Evolutionary conservation across 2,329 filamentous ascomycete genomes (phyloP).

Genomic region (Eurotiales sp.): DNA sequence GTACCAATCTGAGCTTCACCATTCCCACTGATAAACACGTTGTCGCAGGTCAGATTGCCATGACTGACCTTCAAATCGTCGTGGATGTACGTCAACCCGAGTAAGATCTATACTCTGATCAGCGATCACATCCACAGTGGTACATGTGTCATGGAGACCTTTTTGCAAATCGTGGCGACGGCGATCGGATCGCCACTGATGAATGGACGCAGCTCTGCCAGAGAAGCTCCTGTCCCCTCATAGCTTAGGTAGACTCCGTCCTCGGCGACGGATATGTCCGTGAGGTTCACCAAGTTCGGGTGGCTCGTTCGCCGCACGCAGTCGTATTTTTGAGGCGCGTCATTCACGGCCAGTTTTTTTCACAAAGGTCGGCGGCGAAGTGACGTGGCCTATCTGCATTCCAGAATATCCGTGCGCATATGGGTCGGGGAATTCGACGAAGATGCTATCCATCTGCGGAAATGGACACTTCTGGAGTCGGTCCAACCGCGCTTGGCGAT

Average conservation of each 20-base stretch:
- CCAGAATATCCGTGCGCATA: not conserved
- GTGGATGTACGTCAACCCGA: constrained; percentile 5
- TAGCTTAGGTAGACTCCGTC: not conserved
- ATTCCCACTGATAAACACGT: not conserved
- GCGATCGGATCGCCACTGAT: not conserved
- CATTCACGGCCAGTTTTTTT: not conserved
- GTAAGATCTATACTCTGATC: not conserved
- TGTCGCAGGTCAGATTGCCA: constrained; percentile 1
- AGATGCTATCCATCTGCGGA: not conserved
- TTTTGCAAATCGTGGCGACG: constrained; percentile 1
- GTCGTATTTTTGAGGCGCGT: not conserved
- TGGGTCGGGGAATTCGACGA: not conserved
- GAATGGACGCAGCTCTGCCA: not conserved
- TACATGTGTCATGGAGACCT: not conserved
- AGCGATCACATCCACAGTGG: not conserved
- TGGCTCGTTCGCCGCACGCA: not conserved
- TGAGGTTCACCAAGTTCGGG: constrained; percentile 4
- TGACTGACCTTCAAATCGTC: not conserved
- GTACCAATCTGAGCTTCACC: constrained; percentile 2
- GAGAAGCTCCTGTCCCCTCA: not conserved
- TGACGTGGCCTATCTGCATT: constrained; percentile 1
- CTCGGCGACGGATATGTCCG: not conserved
- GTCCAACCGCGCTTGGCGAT: too few species aligned
- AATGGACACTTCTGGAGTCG: not conserved
- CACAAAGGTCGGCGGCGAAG: not conserved